These are phyloP conservation scores for Mycena crocata DNA, from an alignment of 768 basidiomycete genomes.

Conservation along the genomic window DNA sequence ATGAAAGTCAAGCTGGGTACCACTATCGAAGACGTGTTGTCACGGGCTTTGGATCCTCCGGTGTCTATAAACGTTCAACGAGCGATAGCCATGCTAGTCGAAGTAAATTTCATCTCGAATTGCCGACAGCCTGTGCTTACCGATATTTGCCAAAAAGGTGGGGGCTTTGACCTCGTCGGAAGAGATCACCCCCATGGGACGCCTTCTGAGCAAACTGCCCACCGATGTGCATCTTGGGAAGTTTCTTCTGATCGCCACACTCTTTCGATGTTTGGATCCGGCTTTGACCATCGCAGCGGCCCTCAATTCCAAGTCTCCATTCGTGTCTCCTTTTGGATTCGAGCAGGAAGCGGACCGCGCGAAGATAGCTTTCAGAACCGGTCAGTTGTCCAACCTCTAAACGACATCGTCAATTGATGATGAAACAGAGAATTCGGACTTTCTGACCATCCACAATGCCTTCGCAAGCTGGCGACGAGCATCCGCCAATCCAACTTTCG, in stretches of 20 bases:
- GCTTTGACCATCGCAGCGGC: constrained; percentile 97
- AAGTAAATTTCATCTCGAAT: constrained; percentile 58
- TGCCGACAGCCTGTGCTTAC: constrained; percentile 14
- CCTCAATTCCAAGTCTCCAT: constrained; percentile 93
- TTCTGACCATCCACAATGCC: constrained; percentile 91
- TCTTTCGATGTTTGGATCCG: constrained; percentile 93
- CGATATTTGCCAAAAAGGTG: constrained; percentile 70
- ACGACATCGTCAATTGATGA: constrained; percentile 5
- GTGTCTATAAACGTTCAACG: constrained; percentile 87
- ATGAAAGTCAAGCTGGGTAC: constrained; percentile 88
- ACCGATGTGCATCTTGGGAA: constrained; percentile 91
- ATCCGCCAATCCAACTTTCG: constrained; percentile 68
- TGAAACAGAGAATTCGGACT: constrained; percentile 88
- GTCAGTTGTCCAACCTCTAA: constrained; percentile 52
- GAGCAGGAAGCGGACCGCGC: constrained; percentile 90
- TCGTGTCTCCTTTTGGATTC: constrained; percentile 87
- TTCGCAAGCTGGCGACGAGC: constrained; percentile 89
- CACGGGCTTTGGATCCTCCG: constrained; percentile 91
- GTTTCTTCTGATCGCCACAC: constrained; percentile 84
- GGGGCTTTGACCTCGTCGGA: constrained; percentile 86
- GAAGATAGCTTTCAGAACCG: constrained; percentile 80
- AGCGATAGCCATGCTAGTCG: constrained; percentile 91
- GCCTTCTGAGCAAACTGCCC: constrained; percentile 89
- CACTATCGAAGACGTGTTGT: constrained; percentile 91
- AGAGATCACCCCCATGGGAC: constrained; percentile 95